phyloP scores from a whole-genome alignment of 2,329 filamentous ascomycete species.

The Ploettnerulaceae sp. region DNA sequence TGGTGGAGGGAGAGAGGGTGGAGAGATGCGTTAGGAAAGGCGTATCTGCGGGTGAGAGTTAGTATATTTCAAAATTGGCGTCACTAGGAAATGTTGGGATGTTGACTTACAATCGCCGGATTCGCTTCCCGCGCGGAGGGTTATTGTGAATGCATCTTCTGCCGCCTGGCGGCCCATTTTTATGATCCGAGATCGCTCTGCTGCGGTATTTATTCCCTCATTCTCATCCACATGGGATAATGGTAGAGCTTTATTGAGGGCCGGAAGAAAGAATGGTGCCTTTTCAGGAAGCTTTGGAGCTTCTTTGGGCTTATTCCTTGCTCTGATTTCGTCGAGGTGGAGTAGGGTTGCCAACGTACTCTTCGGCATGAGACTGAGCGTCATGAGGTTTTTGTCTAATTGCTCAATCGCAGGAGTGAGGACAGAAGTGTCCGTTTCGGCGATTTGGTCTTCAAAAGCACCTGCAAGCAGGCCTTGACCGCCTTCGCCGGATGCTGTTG shows the following conservation, averaged over 20 bases:
- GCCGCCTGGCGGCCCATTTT: slow-evolving; percentile 56
- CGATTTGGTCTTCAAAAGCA: slow-evolving; percentile 58
- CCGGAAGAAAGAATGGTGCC: slow-evolving; percentile 90
- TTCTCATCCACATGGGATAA: slow-evolving; percentile 27
- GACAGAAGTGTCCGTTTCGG: slow-evolving; percentile 48
- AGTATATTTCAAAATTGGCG: slow-evolving; percentile 12
- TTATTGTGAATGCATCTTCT: slow-evolving; percentile 54
- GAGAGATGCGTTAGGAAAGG: slow-evolving; percentile 76
- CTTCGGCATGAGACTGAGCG: slow-evolving; percentile 82
- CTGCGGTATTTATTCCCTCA: slow-evolving; percentile 35
- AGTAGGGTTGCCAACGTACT: slow-evolving; percentile 92
- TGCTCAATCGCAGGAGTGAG: slow-evolving; percentile 63
- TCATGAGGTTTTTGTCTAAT: slow-evolving; percentile 76
- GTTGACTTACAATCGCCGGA: slow-evolving; percentile 55
- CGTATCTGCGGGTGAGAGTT: too few species aligned
- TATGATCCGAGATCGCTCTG: slow-evolving; percentile 62
- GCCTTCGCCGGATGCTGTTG: slow-evolving; percentile 78
- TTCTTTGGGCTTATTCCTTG: slow-evolving; percentile 91
- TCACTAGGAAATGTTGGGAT: background rate
- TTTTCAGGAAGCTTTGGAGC: slow-evolving; percentile 88
- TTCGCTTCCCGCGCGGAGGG: slow-evolving; percentile 48
- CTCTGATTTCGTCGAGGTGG: slow-evolving; percentile 82
- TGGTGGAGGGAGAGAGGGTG: slow-evolving; percentile 69
- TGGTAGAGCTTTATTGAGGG: slow-evolving; percentile 42
- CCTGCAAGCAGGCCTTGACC: slow-evolving; percentile 71